These are phyloP conservation scores for Phytophthora cactorum DNA, from an alignment of 352 stramenopile species.

Conservation along the genomic window DNA sequence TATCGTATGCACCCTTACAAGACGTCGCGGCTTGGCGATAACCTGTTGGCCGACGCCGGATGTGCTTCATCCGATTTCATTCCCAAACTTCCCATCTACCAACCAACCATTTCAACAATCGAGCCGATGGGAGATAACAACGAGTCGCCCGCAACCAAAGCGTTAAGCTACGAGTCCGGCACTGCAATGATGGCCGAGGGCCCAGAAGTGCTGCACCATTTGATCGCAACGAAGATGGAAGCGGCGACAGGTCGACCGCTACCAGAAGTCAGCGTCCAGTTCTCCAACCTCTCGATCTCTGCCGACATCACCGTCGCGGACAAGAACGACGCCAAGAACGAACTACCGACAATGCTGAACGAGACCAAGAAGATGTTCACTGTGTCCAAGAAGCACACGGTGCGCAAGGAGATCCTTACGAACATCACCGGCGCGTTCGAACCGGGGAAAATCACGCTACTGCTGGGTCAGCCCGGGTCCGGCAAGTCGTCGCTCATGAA, in stretches of 20 bases:
- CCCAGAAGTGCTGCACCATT: constrained; percentile 33
- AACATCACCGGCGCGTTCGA: constrained; percentile 22
- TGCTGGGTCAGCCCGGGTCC: constrained; percentile 20
- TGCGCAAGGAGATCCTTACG: constrained; percentile 39
- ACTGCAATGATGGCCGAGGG: constrained; percentile 28
- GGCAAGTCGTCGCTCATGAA: constrained; percentile 26
- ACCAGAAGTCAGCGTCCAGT: constrained; percentile 41
- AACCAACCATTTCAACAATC: constrained; percentile 1
- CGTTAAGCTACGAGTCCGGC: constrained; percentile 20
- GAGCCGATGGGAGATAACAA: constrained; percentile 8
- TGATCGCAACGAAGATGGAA: constrained; percentile 29
- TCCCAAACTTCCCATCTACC: constrained; percentile 18
- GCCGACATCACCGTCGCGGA: constrained; percentile 29
- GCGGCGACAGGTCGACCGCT: constrained; percentile 28
- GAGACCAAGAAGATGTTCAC: constrained; percentile 28
- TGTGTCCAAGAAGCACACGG: constrained; percentile 21
- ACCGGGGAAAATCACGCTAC: constrained; percentile 25
- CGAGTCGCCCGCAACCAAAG: constrained; percentile 10
- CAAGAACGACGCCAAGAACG: constrained; percentile 23
- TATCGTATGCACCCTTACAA: constrained; percentile 14
- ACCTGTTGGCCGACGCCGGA: too few species aligned
- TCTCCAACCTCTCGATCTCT: constrained; percentile 21
- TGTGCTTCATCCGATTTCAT: constrained; percentile 15
- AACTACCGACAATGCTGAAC: constrained; percentile 47
- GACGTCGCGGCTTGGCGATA: neutral